These are phyloP conservation scores for Phytopythium oedochilum DNA, from an alignment of 352 stramenopile genomes.

Conservation along the genomic window DNA sequence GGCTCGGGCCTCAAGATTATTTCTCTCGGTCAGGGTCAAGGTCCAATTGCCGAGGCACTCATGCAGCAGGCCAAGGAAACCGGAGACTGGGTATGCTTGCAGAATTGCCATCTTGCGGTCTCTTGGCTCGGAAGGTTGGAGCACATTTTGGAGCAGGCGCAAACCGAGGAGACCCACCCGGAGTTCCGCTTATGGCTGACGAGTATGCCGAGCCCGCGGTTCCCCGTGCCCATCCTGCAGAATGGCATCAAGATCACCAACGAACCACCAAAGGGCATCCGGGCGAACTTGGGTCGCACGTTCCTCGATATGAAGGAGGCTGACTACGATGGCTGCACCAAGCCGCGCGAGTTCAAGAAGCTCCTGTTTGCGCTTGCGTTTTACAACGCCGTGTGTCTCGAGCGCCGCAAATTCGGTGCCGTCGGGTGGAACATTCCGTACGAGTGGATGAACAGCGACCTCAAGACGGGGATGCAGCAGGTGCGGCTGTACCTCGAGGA, in stretches of 20 bases:
- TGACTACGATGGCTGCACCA: conserved; percentile 88
- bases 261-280: conserved; percentile 90
- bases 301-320: conserved; percentile 92
- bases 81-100: conserved; percentile 93
- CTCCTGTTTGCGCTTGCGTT: conserved; percentile 90
- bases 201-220: conserved; percentile 88
- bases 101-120: conserved; percentile 93
- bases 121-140: conserved; percentile 89
- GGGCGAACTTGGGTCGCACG: conserved; percentile 89
- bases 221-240: conserved; percentile 92
- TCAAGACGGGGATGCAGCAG: conserved; percentile 93
- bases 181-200: conserved; percentile 94
- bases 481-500: conserved; percentile 92
- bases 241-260: conserved; percentile 97
- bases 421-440: conserved; percentile 96
- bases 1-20: conserved; percentile 88
- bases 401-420: conserved; percentile 92
- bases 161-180: conserved; percentile 63
- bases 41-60: conserved; percentile 86
- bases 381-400: conserved; percentile 94
- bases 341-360: conserved; percentile 89
- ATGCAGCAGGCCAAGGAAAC: conserved; percentile 89
- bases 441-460: conserved; percentile 95
- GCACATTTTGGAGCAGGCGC: conserved; percentile 75
- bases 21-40: conserved; percentile 92